Evolutionary conservation across 2,329 filamentous ascomycete species (phyloP), one percentile per base, ranked within the genome.

Genomic region (Neofusicoccum sp.): DNA sequence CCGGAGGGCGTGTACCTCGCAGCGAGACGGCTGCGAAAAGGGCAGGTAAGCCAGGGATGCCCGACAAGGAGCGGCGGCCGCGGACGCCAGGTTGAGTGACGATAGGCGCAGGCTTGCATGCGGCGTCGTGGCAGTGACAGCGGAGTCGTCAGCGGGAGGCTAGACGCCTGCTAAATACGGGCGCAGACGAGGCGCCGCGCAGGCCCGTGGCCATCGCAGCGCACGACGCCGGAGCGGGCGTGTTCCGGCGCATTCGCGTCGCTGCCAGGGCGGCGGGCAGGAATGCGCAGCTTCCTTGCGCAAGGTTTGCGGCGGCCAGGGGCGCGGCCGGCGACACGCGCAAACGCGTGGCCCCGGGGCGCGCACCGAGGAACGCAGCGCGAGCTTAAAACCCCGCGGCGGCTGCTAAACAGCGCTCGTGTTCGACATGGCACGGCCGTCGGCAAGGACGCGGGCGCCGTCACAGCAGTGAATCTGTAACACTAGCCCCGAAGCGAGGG

Each of bases 391-490:
- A 58, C 22, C 45, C 54, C 29, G 39, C 54, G 29, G 29, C 39
- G 54, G 54, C 50, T n/a, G 50, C 22, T 16, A 41, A 56, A 56
- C 52, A 37, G 52, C 52, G 52, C 52, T 58, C 54, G 54, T 58
- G 54, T 58, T 58, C 54, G 54, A 56, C 45, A 58, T 44, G 12
- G 43, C 54, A 58, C 39, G 54, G 54, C 41, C 9, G 12, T 58
- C 54, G 54, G 39, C 39, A 58, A 58, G 39, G 41, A 43, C 52
- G 37, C 37, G 28, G 37, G 22, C 22, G 12, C 39, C 14, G 52
- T 56, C 52, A 12, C 37, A 45, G 54, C 41, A 8, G 54, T 58
- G 54, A 58, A 58, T 58, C 54, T 58, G 54, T 58, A 58, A 58
- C 54, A 58, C 54, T 45, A 45, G 54, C 39, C 16, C 54, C 41